Conservation (phyloP, 1,284 basidiomycete species). For the Rhodofomes roseus region DNA sequence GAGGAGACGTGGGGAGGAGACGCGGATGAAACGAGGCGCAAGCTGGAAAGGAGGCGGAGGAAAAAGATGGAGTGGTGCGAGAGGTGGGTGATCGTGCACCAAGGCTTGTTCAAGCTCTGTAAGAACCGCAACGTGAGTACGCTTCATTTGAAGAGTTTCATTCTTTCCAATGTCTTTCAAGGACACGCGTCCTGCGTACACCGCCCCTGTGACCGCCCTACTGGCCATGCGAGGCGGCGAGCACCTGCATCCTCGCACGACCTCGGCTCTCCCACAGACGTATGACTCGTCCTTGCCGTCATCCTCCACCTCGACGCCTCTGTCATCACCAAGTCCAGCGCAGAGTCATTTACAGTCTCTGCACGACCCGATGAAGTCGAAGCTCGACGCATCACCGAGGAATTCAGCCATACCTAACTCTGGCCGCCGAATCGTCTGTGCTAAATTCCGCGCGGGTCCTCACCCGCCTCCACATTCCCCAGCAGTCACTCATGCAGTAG, state of each 20-base stretch:
- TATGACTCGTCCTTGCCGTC: neutral
- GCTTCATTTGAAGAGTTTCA: neutral
- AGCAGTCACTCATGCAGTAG: neutral
- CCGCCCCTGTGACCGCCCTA: slow-evolving; percentile 39
- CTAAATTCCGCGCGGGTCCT: slow-evolving; percentile 8
- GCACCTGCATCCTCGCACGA: slow-evolving; percentile 30
- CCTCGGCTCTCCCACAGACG: neutral
- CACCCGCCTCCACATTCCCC: slow-evolving; percentile 9
- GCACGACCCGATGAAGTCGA: neutral
- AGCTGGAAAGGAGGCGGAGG: slow-evolving; percentile 15
- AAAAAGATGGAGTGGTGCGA: slow-evolving; percentile 55
- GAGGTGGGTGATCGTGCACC: slow-evolving; percentile 58
- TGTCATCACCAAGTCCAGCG: slow-evolving; percentile 4
- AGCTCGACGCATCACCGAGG: neutral
- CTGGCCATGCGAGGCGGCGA: slow-evolving; percentile 43
- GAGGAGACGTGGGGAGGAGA: slow-evolving; percentile 11
- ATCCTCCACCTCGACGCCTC: slow-evolving; percentile 3
- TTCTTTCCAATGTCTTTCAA: slow-evolving; percentile 16
- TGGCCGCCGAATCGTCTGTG: slow-evolving; percentile 3
- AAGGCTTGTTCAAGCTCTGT: slow-evolving; percentile 52
- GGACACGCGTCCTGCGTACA: slow-evolving; percentile 42
- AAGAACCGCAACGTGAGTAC: slow-evolving; percentile 47
- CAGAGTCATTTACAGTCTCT: neutral
- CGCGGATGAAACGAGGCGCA: slow-evolving; percentile 11
- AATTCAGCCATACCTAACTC: neutral